Base-by-base conservation (phyloP, 2,329 filamentous ascomycete genomes). In the Colletotrichum tropicicola region DNA sequence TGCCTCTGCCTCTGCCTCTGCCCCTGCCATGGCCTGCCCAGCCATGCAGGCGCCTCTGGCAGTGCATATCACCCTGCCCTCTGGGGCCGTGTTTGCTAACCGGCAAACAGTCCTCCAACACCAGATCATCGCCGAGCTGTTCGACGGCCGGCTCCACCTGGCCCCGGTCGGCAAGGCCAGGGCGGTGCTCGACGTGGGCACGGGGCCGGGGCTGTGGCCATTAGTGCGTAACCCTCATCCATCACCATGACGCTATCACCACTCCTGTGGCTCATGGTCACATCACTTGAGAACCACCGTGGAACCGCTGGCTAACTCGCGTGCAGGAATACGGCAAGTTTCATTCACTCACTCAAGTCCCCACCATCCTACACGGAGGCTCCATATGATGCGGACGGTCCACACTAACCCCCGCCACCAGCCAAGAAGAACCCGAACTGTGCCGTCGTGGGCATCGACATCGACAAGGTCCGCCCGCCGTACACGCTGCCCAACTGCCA, bases 201-300 rank as follows among this genome's bases (percentile, higher is more conserved):
- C 73, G 10, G 73, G 73, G 2, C 73, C 72, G 6, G 73, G 73
- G 21, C 52, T 71, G 54, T 75, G 73, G 73, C 71, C 73, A 39
- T 47, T 73, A 51, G 73, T 74, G 64, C 39, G 70, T 70, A 32
- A 51, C 44, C n/a, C 47, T 48, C 19, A 23, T 17, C 28, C 21
- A 37, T 17, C 23, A n/a, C 30, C 37, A 12, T 19, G 17, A 35
- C 56, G 13, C 17, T 41, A 52, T 61, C 37, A n/a, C 13, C 15
- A 47, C 45, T n/a, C n/a, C n/a, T n/a, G n/a, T n/a, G n/a, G n/a
- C n/a, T n/a, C n/a, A n/a, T n/a, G n/a, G n/a, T n/a, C n/a, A n/a
- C n/a, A n/a, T n/a, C n/a, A n/a, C n/a, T n/a, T n/a, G n/a, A n/a
- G n/a, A n/a, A 30, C 27, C 28, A 60, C 48, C 12, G 21, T 44